Evolutionary conservation across 2,329 filamentous ascomycete species (phyloP).

Genomic region (Claviceps monticola): DNA sequence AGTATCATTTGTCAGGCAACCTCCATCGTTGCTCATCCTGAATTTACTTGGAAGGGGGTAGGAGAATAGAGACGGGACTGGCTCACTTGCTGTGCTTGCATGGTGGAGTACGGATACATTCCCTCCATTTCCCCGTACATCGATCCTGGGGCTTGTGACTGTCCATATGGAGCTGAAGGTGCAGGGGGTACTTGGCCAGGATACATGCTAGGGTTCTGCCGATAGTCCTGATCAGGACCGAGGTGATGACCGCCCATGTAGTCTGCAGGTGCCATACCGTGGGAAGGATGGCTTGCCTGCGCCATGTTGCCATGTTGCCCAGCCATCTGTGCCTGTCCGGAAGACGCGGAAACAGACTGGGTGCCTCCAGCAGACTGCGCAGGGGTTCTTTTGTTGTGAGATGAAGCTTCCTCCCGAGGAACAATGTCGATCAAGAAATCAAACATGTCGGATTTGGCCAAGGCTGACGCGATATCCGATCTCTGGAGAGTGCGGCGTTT

Average conservation of each 20-base stretch:
- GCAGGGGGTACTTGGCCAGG: slow-evolving; percentile 63
- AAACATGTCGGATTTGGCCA: slow-evolving; percentile 98
- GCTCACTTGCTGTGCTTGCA: slow-evolving; percentile 72
- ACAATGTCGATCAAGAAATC: slow-evolving; percentile 99
- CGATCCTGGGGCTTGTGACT: slow-evolving; percentile 48
- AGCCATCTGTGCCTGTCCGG: slow-evolving; percentile 37
- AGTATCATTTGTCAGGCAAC: background rate
- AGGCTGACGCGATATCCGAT: slow-evolving; percentile 88
- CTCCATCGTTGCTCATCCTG: background rate
- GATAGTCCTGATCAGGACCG: slow-evolving; percentile 62
- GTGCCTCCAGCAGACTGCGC: slow-evolving; percentile 31
- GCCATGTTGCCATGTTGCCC: slow-evolving; percentile 35
- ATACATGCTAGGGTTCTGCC: slow-evolving; percentile 69
- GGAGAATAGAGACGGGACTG: background rate
- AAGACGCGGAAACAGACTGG: slow-evolving; percentile 32
- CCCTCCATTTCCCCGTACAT: slow-evolving; percentile 74
- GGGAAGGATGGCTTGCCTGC: slow-evolving; percentile 41
- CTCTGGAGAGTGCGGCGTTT: slow-evolving; percentile 90
- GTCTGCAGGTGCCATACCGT: slow-evolving; percentile 45
- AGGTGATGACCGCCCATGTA: slow-evolving; percentile 53
- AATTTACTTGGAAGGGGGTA: background rate
- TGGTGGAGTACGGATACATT: slow-evolving; percentile 73
- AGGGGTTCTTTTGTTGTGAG: slow-evolving; percentile 64
- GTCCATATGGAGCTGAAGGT: slow-evolving; percentile 58
- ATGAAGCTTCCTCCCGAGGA: slow-evolving; percentile 80